phyloP scores from a whole-genome alignment of 352 stramenopile genomes.

The Elongisporangium undulatum region DNA sequence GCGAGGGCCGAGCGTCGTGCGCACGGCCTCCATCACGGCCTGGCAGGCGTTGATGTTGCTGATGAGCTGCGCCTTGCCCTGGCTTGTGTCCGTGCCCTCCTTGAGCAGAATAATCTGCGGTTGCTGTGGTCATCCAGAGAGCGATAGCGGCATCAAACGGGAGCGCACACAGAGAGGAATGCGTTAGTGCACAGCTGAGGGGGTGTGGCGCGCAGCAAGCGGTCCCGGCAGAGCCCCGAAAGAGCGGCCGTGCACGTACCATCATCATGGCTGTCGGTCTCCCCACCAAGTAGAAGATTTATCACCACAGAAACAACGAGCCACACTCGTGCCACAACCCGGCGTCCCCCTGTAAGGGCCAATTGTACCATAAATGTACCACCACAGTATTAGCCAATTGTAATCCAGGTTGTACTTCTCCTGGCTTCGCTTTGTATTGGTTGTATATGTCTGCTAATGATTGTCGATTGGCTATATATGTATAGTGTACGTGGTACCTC shows the following conservation, averaged over 20 bases:
- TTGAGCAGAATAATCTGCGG: slow-evolving; percentile 98
- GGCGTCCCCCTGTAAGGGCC: not conserved
- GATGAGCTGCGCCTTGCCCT: slow-evolving; percentile 96
- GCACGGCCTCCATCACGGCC: slow-evolving; percentile 96
- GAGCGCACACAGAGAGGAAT: not conserved
- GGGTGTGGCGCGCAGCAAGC: not conserved
- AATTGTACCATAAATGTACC: not conserved
- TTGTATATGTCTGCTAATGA: no score
- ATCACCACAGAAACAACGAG: slow-evolving; percentile 11
- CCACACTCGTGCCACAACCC: not conserved
- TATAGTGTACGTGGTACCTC: no score
- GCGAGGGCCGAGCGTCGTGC: slow-evolving; percentile 95
- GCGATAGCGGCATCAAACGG: not conserved
- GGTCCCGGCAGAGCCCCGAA: not conserved
- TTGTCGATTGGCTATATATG: no score
- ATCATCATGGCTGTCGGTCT: slow-evolving; percentile 37
- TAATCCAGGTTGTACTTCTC: no score
- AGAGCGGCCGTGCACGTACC: slow-evolving; percentile 15
- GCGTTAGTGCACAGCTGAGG: slow-evolving; percentile 2
- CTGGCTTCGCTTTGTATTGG: no score
- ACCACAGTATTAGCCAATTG: not conserved
- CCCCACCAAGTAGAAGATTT: slow-evolving; percentile 8
- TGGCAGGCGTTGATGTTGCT: slow-evolving; percentile 90
- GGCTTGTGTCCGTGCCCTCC: slow-evolving; percentile 98
- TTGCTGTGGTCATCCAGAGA: slow-evolving; percentile 41